Evolutionary conservation across 1,139 yeast species (phyloP).

Genomic region (Yamadazyma epiphylla): DNA sequence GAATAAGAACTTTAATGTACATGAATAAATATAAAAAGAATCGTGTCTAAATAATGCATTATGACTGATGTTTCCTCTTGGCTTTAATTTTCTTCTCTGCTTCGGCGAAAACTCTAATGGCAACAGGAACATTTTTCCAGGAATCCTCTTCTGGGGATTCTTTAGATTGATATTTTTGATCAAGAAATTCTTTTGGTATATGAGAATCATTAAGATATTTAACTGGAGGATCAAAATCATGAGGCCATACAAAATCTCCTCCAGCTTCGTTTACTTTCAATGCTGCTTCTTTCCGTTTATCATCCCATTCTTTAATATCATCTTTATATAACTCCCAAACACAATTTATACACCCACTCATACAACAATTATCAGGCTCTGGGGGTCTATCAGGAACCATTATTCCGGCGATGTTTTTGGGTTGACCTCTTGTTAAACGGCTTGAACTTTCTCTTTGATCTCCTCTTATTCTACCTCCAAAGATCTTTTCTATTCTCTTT

Average conservation of each 20-base stretch:
- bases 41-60: not conserved
- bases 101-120: slow-evolving; percentile 78
- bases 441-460: slow-evolving; percentile 50
- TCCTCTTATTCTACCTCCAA: slow-evolving; percentile 59
- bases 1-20: slow-evolving; percentile 1
- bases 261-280: slow-evolving; percentile 31
- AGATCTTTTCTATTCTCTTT: slow-evolving; percentile 47
- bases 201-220: slow-evolving; percentile 27
- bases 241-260: slow-evolving; percentile 71
- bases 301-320: slow-evolving; percentile 80
- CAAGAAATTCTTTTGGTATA: slow-evolving; percentile 23
- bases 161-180: slow-evolving; percentile 12
- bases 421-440: slow-evolving; percentile 39
- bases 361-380: slow-evolving; percentile 95
- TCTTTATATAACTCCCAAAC: slow-evolving; percentile 94
- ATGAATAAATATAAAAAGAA: not conserved
- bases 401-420: slow-evolving; percentile 61
- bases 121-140: slow-evolving; percentile 72
- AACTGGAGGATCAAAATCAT: slow-evolving; percentile 69
- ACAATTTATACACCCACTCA: slow-evolving; percentile 95
- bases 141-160: slow-evolving; percentile 26
- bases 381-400: slow-evolving; percentile 74
- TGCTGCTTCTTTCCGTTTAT: slow-evolving; percentile 58
- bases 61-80: slow-evolving; percentile 14
- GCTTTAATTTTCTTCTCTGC: slow-evolving; percentile 66